Conservation (phyloP, 225 moss, liverwort and hornwort genomes). For the Rhytidiadelphus loreus region DNA sequence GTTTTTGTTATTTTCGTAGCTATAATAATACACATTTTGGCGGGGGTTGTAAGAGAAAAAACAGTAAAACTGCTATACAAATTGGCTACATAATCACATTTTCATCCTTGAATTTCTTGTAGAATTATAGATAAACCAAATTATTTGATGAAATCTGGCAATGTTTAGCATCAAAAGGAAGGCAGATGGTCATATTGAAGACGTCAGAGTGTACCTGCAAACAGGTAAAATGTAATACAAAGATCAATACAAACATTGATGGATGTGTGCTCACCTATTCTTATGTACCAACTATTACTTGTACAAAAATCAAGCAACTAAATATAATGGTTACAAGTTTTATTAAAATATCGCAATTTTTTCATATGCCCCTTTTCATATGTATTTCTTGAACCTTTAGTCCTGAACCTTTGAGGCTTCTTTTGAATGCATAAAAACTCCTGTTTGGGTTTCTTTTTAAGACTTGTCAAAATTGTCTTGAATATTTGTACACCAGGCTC, state of each 20-base stretch:
- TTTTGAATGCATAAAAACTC: neutral
- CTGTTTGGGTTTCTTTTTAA: neutral
- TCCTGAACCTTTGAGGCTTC: neutral
- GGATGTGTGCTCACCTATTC: neutral
- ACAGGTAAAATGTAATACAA: neutral
- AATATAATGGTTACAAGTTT: too few species aligned
- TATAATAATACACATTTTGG: neutral
- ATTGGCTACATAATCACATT: neutral
- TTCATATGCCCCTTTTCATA: neutral
- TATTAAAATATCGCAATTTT: too few species aligned
- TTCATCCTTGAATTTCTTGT: neutral
- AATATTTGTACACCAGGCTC: neutral
- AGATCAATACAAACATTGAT: neutral
- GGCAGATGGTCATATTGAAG: neutral
- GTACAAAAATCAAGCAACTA: too few species aligned
- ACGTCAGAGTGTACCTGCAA: constrained; percentile 3
- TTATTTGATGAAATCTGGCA: neutral
- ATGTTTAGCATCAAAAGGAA: neutral
- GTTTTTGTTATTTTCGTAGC: neutral
- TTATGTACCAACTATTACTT: neutral
- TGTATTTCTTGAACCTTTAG: too few species aligned
- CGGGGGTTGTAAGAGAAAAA: too few species aligned
- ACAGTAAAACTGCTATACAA: neutral
- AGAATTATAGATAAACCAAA: neutral
- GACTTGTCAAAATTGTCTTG: constrained; percentile 3